Percentiles rank a stretch among this genome's conserved stretches.
phyloP scores from a whole-genome alignment of 2,329 filamentous ascomycete species.

The Magnaporthiopsis incrustans region DNA sequence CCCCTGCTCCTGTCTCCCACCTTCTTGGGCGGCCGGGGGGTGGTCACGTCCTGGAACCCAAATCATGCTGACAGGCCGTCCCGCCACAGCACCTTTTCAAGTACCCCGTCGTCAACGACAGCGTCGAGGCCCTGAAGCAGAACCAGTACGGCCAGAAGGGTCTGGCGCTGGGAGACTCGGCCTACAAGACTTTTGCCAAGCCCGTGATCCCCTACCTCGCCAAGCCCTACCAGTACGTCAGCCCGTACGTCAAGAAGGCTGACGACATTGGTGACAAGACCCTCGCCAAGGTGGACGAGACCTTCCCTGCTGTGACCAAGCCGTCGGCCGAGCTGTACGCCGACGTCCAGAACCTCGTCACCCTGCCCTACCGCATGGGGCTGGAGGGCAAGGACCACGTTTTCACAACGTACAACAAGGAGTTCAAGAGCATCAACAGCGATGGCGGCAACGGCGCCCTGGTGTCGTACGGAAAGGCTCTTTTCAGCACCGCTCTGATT shows the following conservation, averaged over 20 bases:
- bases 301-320: slow-evolving; percentile 68
- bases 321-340: slow-evolving; percentile 62
- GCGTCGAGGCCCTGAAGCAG: slow-evolving; percentile 68
- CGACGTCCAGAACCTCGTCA: slow-evolving; percentile 53
- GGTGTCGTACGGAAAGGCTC: slow-evolving; percentile 62
- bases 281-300: slow-evolving; percentile 60
- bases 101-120: slow-evolving; percentile 77
- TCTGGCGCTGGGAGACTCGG: slow-evolving; percentile 63
- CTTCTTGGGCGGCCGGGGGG: slow-evolving; percentile 6
- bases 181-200: slow-evolving; percentile 68
- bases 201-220: slow-evolving; percentile 72
- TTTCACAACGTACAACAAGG: slow-evolving; percentile 44
- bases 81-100: slow-evolving; percentile 64
- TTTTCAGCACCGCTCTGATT: slow-evolving; percentile 58
- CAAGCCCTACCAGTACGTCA: slow-evolving; percentile 73
- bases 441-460: slow-evolving; percentile 53
- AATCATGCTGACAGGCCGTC: background rate
- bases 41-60: background rate
- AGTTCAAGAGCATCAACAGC: slow-evolving; percentile 56
- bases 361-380: slow-evolving; percentile 55
- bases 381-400: slow-evolving; percentile 55
- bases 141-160: slow-evolving; percentile 81
- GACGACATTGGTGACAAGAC: slow-evolving; percentile 70
- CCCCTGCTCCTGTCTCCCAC: background rate
- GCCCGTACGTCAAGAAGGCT: slow-evolving; percentile 76